Percentiles rank a stretch among this genome's conserved stretches.
These are phyloP conservation scores for Chalciporus piperatus DNA, from an alignment of 768 basidiomycete species.

Conservation along the genomic window DNA sequence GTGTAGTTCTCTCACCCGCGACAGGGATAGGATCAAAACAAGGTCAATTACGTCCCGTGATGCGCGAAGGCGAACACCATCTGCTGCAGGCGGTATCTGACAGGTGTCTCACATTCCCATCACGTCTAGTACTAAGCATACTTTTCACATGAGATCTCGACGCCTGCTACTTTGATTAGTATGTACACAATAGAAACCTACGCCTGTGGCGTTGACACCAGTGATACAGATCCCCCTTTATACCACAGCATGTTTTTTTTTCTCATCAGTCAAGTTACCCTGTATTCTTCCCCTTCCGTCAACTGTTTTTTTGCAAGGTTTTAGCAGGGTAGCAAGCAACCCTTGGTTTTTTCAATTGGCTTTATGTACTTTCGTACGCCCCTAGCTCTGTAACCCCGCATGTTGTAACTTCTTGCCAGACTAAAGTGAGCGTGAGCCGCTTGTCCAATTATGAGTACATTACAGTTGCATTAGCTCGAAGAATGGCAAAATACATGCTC, in stretches of 20 bases:
- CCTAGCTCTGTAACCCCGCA: conserved; percentile 9
- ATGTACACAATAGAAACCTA: background rate
- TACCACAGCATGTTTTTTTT: conserved; percentile 8
- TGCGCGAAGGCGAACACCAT: conserved; percentile 30
- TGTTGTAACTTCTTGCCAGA: background rate
- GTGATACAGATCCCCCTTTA: background rate
- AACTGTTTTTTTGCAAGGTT: background rate
- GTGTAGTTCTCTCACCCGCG: conserved; percentile 17
- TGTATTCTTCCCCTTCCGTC: conserved; percentile 10
- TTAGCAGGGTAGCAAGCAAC: background rate
- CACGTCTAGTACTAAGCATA: background rate
- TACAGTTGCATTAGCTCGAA: too few species aligned
- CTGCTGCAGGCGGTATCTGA: conserved; percentile 33
- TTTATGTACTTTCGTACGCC: conserved; percentile 4
- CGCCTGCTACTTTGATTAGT: conserved; percentile 12
- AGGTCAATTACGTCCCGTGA: conserved; percentile 24
- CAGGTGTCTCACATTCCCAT: background rate
- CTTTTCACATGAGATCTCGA: conserved; percentile 8
- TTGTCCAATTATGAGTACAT: too few species aligned
- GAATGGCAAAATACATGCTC: conserved; percentile 19
- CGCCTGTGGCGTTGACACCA: conserved; percentile 2
- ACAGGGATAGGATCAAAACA: conserved; percentile 23
- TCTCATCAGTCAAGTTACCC: conserved; percentile 15
- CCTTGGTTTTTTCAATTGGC: background rate
- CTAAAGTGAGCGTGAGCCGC: too few species aligned